phyloP scores from a whole-genome alignment of 2,329 filamentous ascomycete genomes.

The Pyricularia sp. region DNA sequence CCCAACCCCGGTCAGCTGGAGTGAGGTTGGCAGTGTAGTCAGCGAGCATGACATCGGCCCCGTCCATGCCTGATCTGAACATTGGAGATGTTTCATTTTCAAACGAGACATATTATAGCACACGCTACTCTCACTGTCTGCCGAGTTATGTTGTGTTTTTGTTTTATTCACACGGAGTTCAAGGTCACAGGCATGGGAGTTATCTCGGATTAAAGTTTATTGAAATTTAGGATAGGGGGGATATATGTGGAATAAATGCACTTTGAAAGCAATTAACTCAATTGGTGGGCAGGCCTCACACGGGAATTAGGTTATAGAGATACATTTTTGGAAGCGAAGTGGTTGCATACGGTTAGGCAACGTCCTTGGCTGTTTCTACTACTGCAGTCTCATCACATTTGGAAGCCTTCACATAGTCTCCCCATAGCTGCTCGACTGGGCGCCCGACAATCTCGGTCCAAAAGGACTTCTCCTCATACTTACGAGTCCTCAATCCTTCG shows the following conservation, averaged over 20 bases:
- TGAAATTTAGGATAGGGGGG: not conserved
- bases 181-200: not conserved
- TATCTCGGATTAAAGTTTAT: not conserved
- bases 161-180: constrained; percentile 2
- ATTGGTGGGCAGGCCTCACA: not conserved
- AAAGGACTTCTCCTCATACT: constrained; percentile 56
- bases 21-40: constrained; percentile 53
- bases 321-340: not conserved
- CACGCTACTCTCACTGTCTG: not conserved
- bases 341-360: not conserved
- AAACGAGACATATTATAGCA: not conserved
- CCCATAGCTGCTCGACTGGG: constrained; percentile 62
- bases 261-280: not conserved
- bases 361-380: not conserved
- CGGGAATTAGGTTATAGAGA: not conserved
- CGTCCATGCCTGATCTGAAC: constrained; percentile 19
- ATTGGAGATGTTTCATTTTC: not conserved
- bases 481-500: constrained; percentile 50
- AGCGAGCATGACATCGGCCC: constrained; percentile 42
- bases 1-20: constrained; percentile 53
- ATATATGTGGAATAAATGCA: not conserved
- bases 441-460: constrained; percentile 61
- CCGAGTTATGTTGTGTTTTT: constrained; percentile 5
- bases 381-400: not conserved
- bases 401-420: constrained; percentile 46